Percentiles rank a stretch among this genome's conserved stretches.
These are phyloP conservation scores for Macrophomina pseudophaseolina DNA, from an alignment of 2,329 filamentous ascomycete species.

Conservation along the genomic window DNA sequence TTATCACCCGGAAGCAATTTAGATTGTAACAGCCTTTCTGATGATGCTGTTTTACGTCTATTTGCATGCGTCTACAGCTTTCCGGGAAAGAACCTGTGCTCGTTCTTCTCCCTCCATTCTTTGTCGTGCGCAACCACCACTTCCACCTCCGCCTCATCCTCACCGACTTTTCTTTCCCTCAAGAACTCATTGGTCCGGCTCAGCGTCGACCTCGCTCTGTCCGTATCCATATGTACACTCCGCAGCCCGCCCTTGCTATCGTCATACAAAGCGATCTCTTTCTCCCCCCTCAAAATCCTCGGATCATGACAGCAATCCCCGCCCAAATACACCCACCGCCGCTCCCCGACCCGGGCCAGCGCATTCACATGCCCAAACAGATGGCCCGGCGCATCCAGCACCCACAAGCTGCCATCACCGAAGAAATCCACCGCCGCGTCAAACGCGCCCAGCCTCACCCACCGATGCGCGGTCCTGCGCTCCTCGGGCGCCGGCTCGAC, in stretches of 20 bases:
- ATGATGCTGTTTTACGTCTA: background rate
- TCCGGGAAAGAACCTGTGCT: constrained; percentile 38
- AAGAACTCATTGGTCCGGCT: constrained; percentile 45
- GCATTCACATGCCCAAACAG: constrained; percentile 59
- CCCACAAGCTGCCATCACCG: constrained; percentile 52
- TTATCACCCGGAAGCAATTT: background rate
- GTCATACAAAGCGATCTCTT: constrained; percentile 57
- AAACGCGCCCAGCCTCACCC: constrained; percentile 52
- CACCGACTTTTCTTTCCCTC: constrained; percentile 33
- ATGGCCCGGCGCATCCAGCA: constrained; percentile 59
- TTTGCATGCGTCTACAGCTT: constrained; percentile 28
- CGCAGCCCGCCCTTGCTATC: constrained; percentile 51
- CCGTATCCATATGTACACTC: constrained; percentile 59
- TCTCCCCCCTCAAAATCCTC: constrained; percentile 57
- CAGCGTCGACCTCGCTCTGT: constrained; percentile 52
- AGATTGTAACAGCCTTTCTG: background rate
- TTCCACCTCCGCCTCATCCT: constrained; percentile 46
- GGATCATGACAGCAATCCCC: constrained; percentile 62
- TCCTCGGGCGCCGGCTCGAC: background rate
- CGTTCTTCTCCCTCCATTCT: constrained; percentile 52
- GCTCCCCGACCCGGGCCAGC: constrained; percentile 46
- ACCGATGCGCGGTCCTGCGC: constrained; percentile 35
- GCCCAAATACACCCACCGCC: constrained; percentile 55
- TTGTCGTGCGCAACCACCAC: constrained; percentile 59
- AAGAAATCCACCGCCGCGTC: constrained; percentile 54